Percentiles rank a stretch among this genome's conserved stretches.
Conservation (phyloP, 257 asterid species). For the Misopates orontium region DNA sequence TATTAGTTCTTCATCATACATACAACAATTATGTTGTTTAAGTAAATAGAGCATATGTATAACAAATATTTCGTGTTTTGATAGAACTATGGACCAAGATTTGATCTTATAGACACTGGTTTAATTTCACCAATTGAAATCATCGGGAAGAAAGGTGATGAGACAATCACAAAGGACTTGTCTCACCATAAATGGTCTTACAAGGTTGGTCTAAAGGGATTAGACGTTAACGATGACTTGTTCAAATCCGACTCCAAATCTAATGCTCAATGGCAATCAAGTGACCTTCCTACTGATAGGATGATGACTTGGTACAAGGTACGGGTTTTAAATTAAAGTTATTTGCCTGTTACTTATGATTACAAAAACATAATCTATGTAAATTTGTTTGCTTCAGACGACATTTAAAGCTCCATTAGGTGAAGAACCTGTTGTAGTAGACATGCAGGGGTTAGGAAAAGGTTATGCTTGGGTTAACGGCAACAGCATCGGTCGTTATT, state of each 20-base stretch:
- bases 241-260: neutral
- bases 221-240: conserved; percentile 11
- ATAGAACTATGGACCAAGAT: conserved; percentile 60
- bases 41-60: too few species aligned
- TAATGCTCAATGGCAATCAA: conserved; percentile 41
- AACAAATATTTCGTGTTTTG: neutral
- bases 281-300: conserved; percentile 39
- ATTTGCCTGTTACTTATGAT: neutral
- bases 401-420: conserved; percentile 63
- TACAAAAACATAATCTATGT: too few species aligned
- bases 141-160: conserved; percentile 51
- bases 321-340: neutral
- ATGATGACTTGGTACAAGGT: conserved; percentile 84
- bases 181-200: conserved; percentile 62
- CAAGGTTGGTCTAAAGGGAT: conserved; percentile 52
- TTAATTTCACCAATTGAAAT: conserved; percentile 61
- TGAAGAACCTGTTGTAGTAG: conserved; percentile 53
- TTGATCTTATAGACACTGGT: conserved; percentile 43
- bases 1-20: too few species aligned
- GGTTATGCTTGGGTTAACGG: conserved; percentile 82
- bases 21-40: too few species aligned
- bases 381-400: conserved; percentile 30
- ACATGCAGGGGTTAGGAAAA: conserved; percentile 62
- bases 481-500: conserved; percentile 61
- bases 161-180: conserved; percentile 49